Base-by-base conservation (phyloP, 1,139 yeast species). In the Geotrichum armillariae region DNA sequence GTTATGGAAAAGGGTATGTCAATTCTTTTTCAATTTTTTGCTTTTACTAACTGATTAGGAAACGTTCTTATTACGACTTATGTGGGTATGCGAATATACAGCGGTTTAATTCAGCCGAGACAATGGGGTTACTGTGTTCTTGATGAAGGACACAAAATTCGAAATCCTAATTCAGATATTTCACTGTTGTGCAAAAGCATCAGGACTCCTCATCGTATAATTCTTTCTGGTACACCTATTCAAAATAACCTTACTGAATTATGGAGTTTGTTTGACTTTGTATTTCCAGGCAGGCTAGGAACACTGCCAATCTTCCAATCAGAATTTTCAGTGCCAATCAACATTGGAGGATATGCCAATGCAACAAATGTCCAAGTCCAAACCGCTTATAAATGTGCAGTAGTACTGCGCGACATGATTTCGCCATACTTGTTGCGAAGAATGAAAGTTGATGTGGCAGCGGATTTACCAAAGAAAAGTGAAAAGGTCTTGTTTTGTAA, bases 321-420 rank as follows among this genome's bases (percentile, higher is more conserved):
- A 50, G 96, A 93, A 64, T 93, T 93, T 66, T 85, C 96, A 1
- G 75, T 84, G 2, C 99, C 99, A 0, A 94, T 93, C 37, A 91
- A 90, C 62, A 78, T 88, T 68, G 99, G 99, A n/a, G 99, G 99
- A 0, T 93, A 94, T 67, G 96, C 99, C 1, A 93, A 93, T 70
- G 99, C 99, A 0, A 83, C 95, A 1, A 93, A 93, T 66, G 80
- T 93, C 3, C 98, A 94, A 64, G 98, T 94, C 0, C 98, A 93
- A 64, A 85, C 98, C 0, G 97, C 98, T 1, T 91, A 87, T 64
- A 90, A 90, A 65, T 93, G 98, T 72, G 99, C 99, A 0, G 95
- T 91, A 7, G 85, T 93, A 1, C 69, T 93, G 46, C 75, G 96
- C 49, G 96, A 93, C 60, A 69, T 93, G 59, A 89, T 93, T 7